Base-by-base conservation (phyloP, 75 land plant species). In the Isoetes taiwanensis region DNA sequence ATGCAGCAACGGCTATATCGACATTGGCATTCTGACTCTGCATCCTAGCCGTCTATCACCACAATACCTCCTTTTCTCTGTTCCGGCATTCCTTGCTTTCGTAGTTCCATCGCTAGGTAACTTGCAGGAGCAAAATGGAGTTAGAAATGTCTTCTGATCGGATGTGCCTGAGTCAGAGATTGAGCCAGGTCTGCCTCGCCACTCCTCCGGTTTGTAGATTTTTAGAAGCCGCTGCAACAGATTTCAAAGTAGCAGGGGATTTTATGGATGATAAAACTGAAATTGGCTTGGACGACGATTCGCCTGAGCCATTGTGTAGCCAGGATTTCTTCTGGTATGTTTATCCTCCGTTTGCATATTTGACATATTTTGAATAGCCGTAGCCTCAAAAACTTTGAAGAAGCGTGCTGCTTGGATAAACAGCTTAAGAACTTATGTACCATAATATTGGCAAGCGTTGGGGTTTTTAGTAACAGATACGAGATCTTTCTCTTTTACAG, bases 251-350 rank as follows among this genome's bases (percentile, higher is more conserved):
- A 0, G 54, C 14, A 4, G 27, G 12, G 2, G 54, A 32, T 30
- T 21, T 19, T n/a, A 31, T 27, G 5, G 62, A 40, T 27, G 62
- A 59, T 25, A 50, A 34, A 28, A 54, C 48, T 14, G 48, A 61
- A 32, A 20, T 61, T 20, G 63, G 54, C 10, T 52, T 43, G 14
- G 34, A 61, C 20, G 55, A 61, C 12, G 37, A 76, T 30, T 80
- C 78, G 28, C 59, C 58, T 34, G 84, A 83, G 63, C 67, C 53
- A 61, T 78, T 88, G 40, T 80, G 78, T 75, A 83, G 82, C 55
- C 95, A 88, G 60, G 95, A 88, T 60, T 83, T 88, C 74, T 84
- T 88, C 76, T 88, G 95, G 95, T 88, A 65, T 9, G 5, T 46
- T 33, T 16, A 12, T 56, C 17, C 14, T 17, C 27, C 10, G 30